These are phyloP conservation scores for Myxozyma mucilagina DNA, from an alignment of 805 yeast genomes.

Conservation along the genomic window DNA sequence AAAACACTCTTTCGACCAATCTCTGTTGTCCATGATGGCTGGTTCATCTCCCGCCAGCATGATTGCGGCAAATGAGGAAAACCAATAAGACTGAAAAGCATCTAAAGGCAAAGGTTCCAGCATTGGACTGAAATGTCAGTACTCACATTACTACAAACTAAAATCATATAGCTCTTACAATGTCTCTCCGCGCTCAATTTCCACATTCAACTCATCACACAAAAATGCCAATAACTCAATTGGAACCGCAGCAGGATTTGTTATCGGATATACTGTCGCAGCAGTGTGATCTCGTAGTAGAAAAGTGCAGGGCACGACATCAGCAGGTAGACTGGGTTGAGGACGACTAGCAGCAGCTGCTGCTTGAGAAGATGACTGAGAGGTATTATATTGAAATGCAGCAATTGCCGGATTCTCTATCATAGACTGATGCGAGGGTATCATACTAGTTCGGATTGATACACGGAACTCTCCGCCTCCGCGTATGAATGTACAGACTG, in stretches of 20 bases:
- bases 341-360: neutral
- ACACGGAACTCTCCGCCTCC: neutral
- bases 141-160: too few relatives aligned
- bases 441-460: neutral
- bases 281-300: conserved; percentile 83
- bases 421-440: conserved; percentile 15
- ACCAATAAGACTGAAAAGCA: conserved; percentile 84
- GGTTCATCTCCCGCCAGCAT: conserved; percentile 76
- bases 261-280: conserved; percentile 88
- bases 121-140: conserved; percentile 64
- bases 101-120: conserved; percentile 76
- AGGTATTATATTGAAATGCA: conserved; percentile 22
- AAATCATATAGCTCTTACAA: too few relatives aligned
- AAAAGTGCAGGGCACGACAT: conserved; percentile 68
- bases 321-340: conserved; percentile 17
- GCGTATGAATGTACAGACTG: too few relatives aligned
- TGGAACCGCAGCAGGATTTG: conserved; percentile 67
- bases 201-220: conserved; percentile 92
- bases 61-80: conserved; percentile 77
- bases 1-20: conserved; percentile 91
- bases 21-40: conserved; percentile 51
- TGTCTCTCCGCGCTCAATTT: conserved; percentile 83
- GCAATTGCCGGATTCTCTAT: conserved; percentile 29
- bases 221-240: conserved; percentile 74
- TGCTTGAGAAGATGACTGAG: neutral